Conservation (phyloP, 768 basidiomycete genomes). For the Russula compacta region DNA sequence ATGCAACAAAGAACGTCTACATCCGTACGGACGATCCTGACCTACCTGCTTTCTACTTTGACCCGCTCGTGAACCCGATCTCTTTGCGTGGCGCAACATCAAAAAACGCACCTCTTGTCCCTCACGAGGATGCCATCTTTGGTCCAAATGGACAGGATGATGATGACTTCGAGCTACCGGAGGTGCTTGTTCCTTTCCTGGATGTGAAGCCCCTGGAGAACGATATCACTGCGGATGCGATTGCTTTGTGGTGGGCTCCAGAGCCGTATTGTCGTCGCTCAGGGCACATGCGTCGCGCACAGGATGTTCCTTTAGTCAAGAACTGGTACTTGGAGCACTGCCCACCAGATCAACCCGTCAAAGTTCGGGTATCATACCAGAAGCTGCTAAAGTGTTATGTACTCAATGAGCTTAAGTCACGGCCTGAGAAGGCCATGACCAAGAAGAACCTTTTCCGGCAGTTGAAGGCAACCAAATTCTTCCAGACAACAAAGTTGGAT, state of each 20-base stretch:
- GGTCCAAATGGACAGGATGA: conserved; percentile 80
- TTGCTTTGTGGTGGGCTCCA: conserved; percentile 97
- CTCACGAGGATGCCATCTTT: conserved; percentile 90
- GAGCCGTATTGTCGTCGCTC: conserved; percentile 91
- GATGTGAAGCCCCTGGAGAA: conserved; percentile 72
- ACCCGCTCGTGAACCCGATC: conserved; percentile 96
- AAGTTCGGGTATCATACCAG: conserved; percentile 98
- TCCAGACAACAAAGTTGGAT: conserved; percentile 95
- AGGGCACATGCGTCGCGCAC: conserved; percentile 87
- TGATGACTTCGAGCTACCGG: conserved; percentile 82
- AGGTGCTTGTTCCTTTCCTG: conserved; percentile 70
- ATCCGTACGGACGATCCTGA: conserved; percentile 99
- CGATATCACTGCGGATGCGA: conserved; percentile 90
- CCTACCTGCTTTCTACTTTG: conserved; percentile 97
- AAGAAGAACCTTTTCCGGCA: conserved; percentile 97
- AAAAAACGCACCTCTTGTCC: conserved; percentile 72
- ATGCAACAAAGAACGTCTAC: conserved; percentile 93
- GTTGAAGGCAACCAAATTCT: conserved; percentile 98
- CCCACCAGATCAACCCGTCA: conserved; percentile 91
- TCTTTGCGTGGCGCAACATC: conserved; percentile 80
- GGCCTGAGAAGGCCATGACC: conserved; percentile 92
- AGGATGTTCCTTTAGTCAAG: conserved; percentile 94
- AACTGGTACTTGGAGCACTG: conserved; percentile 99
- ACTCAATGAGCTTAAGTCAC: conserved; percentile 83
- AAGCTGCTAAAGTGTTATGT: conserved; percentile 95